These are phyloP conservation scores for Hymenoscyphus repandus DNA, from an alignment of 2,329 filamentous ascomycete genomes.

Conservation along the genomic window DNA sequence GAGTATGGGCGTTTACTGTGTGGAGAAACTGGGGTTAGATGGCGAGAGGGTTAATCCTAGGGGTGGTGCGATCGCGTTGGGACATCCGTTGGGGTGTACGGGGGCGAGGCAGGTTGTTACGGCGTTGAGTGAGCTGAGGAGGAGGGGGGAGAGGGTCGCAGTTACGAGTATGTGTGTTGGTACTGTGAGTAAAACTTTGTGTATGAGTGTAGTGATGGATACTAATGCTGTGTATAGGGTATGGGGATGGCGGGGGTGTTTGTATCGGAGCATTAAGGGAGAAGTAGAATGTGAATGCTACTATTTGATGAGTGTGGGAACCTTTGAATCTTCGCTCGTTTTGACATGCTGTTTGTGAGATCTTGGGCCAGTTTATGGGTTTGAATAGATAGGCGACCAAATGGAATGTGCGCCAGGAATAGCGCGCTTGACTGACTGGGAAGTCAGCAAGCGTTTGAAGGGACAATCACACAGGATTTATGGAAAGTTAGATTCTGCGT, in stretches of 20 bases:
- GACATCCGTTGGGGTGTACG: slow-evolving; percentile 90
- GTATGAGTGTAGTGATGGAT: not conserved
- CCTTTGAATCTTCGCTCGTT: too few species aligned
- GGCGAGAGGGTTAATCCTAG: slow-evolving; percentile 90
- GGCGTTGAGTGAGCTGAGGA: slow-evolving; percentile 78
- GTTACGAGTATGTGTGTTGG: slow-evolving; percentile 95
- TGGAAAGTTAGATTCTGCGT: too few species aligned
- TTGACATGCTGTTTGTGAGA: too few species aligned
- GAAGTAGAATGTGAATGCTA: too few species aligned
- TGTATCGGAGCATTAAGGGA: slow-evolving; percentile 69
- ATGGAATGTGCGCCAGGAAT: too few species aligned
- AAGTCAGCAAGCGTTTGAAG: too few species aligned
- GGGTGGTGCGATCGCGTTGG: slow-evolving; percentile 81
- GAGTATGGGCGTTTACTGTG: slow-evolving; percentile 87
- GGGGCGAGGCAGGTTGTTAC: slow-evolving; percentile 90
- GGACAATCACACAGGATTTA: too few species aligned
- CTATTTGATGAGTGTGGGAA: too few species aligned
- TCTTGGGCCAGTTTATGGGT: too few species aligned
- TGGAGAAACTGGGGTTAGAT: slow-evolving; percentile 77
- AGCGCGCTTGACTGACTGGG: too few species aligned
- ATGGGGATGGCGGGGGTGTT: slow-evolving; percentile 97
- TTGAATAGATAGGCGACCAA: too few species aligned
- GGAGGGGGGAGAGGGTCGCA: slow-evolving; percentile 77
- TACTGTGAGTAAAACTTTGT: slow-evolving; percentile 45
- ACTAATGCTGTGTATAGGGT: slow-evolving; percentile 32